phyloP scores from a whole-genome alignment of 305 asterid genomes.

The Galium porrigens region DNA sequence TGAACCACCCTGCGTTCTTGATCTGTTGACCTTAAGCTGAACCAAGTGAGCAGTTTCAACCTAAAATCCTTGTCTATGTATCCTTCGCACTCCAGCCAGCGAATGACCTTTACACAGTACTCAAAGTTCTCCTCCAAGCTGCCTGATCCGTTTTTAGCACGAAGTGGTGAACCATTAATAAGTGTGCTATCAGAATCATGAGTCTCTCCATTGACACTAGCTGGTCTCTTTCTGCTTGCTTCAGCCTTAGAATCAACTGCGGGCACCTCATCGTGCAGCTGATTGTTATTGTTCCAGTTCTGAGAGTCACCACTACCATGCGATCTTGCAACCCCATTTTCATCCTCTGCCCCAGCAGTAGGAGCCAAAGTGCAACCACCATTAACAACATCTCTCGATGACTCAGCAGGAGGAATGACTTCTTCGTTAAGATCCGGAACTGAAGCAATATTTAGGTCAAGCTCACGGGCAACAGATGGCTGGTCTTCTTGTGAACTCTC shows the following conservation, averaged over 20 bases:
- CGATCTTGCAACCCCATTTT: slow-evolving; percentile 31
- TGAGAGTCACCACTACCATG: slow-evolving; percentile 41
- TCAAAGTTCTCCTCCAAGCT: slow-evolving; percentile 71
- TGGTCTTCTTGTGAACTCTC: slow-evolving; percentile 31
- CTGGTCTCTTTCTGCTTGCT: slow-evolving; percentile 37
- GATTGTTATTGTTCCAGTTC: slow-evolving; percentile 34
- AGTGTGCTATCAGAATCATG: slow-evolving; percentile 79
- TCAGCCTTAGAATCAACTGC: slow-evolving; percentile 43
- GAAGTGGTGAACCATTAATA: slow-evolving; percentile 62
- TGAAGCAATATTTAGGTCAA: slow-evolving; percentile 69
- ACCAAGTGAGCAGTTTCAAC: slow-evolving; percentile 77
- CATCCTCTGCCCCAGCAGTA: slow-evolving; percentile 48
- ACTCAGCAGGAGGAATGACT: slow-evolving; percentile 54
- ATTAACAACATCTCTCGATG: slow-evolving; percentile 49
- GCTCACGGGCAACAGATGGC: slow-evolving; percentile 58
- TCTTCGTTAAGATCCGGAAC: slow-evolving; percentile 86
- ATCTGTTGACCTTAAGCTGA: slow-evolving; percentile 71
- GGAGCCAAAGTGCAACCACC: slow-evolving; percentile 40
- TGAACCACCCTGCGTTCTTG: slow-evolving; percentile 82
- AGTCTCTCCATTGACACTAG: slow-evolving; percentile 37
- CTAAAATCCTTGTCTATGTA: slow-evolving; percentile 60
- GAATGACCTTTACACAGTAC: slow-evolving; percentile 69
- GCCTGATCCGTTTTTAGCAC: slow-evolving; percentile 29
- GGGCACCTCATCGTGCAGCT: slow-evolving; percentile 34
- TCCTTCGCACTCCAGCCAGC: slow-evolving; percentile 85